Evolutionary conservation across 2,329 filamentous ascomycete genomes (phyloP), one percentile per base, ranked within the genome.

Genomic region (Zymoseptoria ardabiliae): DNA sequence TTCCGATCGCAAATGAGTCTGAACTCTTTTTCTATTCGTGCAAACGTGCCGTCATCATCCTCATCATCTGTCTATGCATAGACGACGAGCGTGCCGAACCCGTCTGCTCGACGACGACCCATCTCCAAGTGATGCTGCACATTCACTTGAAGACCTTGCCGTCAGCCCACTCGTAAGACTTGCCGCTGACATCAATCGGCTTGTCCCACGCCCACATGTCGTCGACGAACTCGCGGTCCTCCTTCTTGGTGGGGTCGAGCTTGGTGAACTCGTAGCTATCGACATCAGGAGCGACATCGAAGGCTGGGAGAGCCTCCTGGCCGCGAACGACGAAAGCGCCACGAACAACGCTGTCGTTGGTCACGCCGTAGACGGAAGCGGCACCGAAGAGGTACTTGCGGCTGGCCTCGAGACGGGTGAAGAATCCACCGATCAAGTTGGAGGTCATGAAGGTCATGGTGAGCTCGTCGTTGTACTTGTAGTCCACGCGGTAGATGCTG

Each of bases 81-180:
- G 25, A 28, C 25, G 25, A 45, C 17, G 35, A 45, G 35, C 13
- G 35, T n/a, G 13, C 35, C 35, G 35, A 45, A 45, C 13, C 35
- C 35, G 35, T 45, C 35, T 7, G 35, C 13, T 17, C 35, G 7
- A 45, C 17, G 13, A n/a, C 35, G n/a, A 45, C 17, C 8, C 22
- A 53, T 53, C 51, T 13, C 25, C 51, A n/a, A 25, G 22, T 23
- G 50, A 53, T 21, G 17, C 8, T 11, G n/a, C 6, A 53, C 50
- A 53, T 81, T 85, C 96, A 97, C 85, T 97, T 97, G 89, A 97
- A 97, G 77, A 97, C 91, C 86, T 97, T 97, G 76, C 94, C 94
- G 73, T 91, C 88, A 74, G 89, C 89, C 81, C 88, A 90, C 76
- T 85, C 80, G 81, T 92, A 95, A 74, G 87, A 84, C 89, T 97